Percentiles rank a stretch among this genome's conserved stretches.
Evolutionary conservation across 805 yeast species (phyloP).

Genomic region (Wickerhamiella hasegawae): DNA sequence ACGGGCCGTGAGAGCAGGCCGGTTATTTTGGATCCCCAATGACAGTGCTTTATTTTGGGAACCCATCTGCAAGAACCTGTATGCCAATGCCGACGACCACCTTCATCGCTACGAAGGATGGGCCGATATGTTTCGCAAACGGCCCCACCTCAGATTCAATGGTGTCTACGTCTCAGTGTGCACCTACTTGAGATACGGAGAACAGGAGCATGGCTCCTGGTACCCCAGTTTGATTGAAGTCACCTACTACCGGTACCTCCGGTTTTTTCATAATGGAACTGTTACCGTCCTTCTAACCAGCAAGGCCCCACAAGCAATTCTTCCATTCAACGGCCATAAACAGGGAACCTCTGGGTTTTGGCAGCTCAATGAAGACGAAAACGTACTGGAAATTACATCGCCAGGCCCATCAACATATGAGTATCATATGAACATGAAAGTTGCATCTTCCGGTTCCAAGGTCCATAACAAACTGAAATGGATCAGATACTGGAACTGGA

Average conservation of each 20-base stretch:
- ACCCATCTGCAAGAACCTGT: constrained; percentile 12
- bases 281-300: constrained; percentile 56
- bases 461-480: constrained; percentile 60
- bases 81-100: constrained; percentile 5
- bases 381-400: constrained; percentile 33
- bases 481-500: constrained; percentile 43
- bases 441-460: constrained; percentile 43
- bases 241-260: constrained; percentile 71
- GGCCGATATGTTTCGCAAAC: constrained; percentile 36
- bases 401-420: constrained; percentile 43
- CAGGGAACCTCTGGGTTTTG: constrained; percentile 24
- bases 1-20: constrained; percentile 9
- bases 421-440: constrained; percentile 46
- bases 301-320: constrained; percentile 52
- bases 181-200: constrained; percentile 73
- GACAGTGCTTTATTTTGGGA: constrained; percentile 16
- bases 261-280: constrained; percentile 68
- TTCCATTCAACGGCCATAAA: constrained; percentile 33
- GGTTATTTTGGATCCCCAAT: constrained; percentile 9
- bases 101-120: constrained; percentile 19
- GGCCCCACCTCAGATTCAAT: constrained; percentile 66
- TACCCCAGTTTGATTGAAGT: constrained; percentile 64
- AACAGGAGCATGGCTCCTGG: constrained; percentile 41
- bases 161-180: constrained; percentile 81
- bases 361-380: constrained; percentile 41